Conservation (phyloP, 192 early-diverging fungal species). For the Podila horticola region DNA sequence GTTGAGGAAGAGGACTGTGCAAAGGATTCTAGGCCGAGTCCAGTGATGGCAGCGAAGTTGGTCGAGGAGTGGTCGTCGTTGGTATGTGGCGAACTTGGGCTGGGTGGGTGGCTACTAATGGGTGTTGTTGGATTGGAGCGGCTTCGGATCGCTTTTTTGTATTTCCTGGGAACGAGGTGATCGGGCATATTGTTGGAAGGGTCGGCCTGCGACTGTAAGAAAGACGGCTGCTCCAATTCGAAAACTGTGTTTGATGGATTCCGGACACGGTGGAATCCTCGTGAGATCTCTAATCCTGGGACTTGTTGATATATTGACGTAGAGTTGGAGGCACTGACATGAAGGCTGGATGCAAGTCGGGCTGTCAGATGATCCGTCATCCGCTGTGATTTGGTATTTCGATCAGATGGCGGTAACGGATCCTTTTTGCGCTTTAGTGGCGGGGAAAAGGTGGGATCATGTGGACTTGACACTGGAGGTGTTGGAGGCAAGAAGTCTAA, state of each 20-base stretch:
- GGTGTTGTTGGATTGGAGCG: constrained; percentile 48
- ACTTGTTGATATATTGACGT: background rate
- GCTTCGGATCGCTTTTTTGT: constrained; percentile 30
- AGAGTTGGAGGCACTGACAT: constrained; percentile 9
- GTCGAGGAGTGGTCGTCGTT: constrained; percentile 16
- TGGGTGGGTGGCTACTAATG: constrained; percentile 35
- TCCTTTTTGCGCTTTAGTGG: constrained; percentile 49
- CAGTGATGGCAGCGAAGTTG: background rate
- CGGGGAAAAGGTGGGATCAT: constrained; percentile 42
- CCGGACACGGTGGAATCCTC: constrained; percentile 32
- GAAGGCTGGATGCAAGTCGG: constrained; percentile 36
- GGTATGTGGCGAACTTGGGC: constrained; percentile 8
- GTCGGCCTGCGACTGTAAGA: constrained; percentile 6
- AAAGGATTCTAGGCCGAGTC: constrained; percentile 18
- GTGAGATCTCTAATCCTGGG: constrained; percentile 22
- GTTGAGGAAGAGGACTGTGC: constrained; percentile 6
- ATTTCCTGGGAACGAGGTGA: constrained; percentile 24
- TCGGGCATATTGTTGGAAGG: background rate
- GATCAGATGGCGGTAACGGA: constrained; percentile 16
- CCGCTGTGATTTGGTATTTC: constrained; percentile 37
- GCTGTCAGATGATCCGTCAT: constrained; percentile 44
- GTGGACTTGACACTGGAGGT: constrained; percentile 18
- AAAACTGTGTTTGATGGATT: background rate
- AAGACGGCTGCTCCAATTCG: background rate
- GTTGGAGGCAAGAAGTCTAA: constrained; percentile 26